These are phyloP conservation scores for Atkinsonella texensis DNA, from an alignment of 2,329 filamentous ascomycete genomes.

Conservation along the genomic window DNA sequence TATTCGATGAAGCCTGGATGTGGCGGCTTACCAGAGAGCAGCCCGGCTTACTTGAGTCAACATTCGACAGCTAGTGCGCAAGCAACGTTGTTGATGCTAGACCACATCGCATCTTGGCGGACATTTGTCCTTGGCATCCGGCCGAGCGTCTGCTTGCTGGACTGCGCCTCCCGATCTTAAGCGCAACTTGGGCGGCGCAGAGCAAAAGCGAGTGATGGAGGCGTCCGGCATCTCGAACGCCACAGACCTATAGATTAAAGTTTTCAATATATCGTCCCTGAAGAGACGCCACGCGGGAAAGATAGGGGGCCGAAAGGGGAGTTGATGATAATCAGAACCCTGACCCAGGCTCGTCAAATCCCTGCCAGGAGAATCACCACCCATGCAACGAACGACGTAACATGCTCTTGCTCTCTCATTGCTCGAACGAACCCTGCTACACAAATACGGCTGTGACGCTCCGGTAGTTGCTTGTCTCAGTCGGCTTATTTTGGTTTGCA, in stretches of 20 bases:
- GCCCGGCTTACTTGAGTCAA: constrained; percentile 18
- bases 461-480: neutral
- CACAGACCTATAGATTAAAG: neutral
- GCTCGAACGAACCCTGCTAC: neutral
- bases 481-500: neutral
- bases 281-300: neutral
- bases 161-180: no score
- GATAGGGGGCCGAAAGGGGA: neutral
- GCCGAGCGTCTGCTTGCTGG: no score
- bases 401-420: neutral
- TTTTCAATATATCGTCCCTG: neutral
- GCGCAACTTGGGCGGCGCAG: no score
- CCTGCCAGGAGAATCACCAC: neutral
- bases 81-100: no score
- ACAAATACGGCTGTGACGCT: neutral
- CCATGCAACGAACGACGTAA: neutral
- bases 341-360: neutral
- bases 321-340: neutral
- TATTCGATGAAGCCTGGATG: constrained; percentile 28
- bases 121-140: neutral
- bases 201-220: no score
- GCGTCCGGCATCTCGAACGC: neutral
- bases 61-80: constrained; percentile 16
- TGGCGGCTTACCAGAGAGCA: constrained; percentile 19
- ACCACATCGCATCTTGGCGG: constrained; percentile 13